Conservation (phyloP, 1,284 basidiomycete species). For the Rugosomyces carneus region DNA sequence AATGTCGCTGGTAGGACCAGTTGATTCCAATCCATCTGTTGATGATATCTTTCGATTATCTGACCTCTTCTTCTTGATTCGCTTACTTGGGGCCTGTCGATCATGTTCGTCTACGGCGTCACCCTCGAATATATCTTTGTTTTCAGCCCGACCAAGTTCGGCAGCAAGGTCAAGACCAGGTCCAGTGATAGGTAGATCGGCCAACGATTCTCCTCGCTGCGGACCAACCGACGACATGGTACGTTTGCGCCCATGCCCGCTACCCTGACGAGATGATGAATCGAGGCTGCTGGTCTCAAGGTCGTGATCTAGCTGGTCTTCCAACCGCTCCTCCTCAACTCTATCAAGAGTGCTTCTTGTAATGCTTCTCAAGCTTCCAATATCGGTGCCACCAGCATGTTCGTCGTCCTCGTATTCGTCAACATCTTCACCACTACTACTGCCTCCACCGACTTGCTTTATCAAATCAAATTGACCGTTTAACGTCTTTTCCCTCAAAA, state of each 20-base stretch:
- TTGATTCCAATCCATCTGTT: conserved; percentile 38
- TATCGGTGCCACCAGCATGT: conserved; percentile 35
- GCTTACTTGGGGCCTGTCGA: conserved; percentile 36
- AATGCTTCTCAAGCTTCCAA: conserved; percentile 52
- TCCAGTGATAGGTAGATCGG: conserved; percentile 75
- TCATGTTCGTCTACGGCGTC: conserved; percentile 47
- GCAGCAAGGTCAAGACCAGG: conserved; percentile 87
- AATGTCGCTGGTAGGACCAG: conserved; percentile 45
- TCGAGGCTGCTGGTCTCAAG: conserved; percentile 33
- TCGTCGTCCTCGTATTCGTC: conserved; percentile 40
- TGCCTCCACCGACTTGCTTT: conserved; percentile 53
- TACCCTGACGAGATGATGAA: conserved; percentile 35
- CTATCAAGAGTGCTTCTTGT: conserved; percentile 48
- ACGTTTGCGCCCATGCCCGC: conserved; percentile 47
- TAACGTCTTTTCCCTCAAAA: conserved; percentile 83
- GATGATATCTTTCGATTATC: conserved; percentile 30
- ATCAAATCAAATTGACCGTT: conserved; percentile 78
- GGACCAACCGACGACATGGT: conserved; percentile 42
- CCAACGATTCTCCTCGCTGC: conserved; percentile 71
- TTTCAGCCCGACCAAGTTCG: conserved; percentile 84
- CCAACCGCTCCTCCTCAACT: conserved; percentile 48
- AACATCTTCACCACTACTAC: conserved; percentile 37
- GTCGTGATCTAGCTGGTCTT: conserved; percentile 30
- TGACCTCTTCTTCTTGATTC: conserved; percentile 50
- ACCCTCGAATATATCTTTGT: conserved; percentile 64